Evolutionary conservation across 2,329 filamentous ascomycete genomes (phyloP), one percentile per base, ranked within the genome.

Genomic region (Chaetomiaceae sp.): DNA sequence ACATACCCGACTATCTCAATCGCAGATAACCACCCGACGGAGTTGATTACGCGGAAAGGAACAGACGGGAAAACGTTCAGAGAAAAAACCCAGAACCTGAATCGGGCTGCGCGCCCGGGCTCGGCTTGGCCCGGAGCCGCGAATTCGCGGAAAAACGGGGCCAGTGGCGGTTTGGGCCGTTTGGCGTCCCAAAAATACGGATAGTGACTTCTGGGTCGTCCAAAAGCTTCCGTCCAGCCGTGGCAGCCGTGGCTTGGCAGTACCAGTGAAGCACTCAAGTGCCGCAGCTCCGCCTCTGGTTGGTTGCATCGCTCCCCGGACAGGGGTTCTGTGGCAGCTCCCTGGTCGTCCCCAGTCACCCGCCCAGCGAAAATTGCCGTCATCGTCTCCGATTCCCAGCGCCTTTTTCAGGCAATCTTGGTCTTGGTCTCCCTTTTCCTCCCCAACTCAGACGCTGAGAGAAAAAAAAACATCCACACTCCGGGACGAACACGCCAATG

Each of bases 321-420:
- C 49, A 55, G 51, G 57, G 55, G 47, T 46, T 30, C 12, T 44
- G 12, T 33, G 14, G 34, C 44, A 40, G 45, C 38, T 33, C 37
- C 34, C 44, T 40, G 31, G 41, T 37, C 34, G 33, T 31, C 31
- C 34, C 44, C 41, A 38, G 46, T 42, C 35, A 40, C 27, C 43
- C 42, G 38, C 42, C 48, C 34, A 25, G 48, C 44, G 54, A 60
- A 58, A 59, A 59, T 61, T 61, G 58, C 57, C 58, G 58, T 60
- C 57, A 58, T 61, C 59, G 48, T 49, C 48, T 51, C 55, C 53
- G 54, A 40, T 17, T 53, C 39, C 34, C 39, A 48, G 35, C 42
- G 48, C 17, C 45, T 50, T 52, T 54, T 53, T 41, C 20, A 12
- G 17, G 21, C 30, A 25, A 5, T 12, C 12, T 27, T 42, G 35